These are phyloP conservation scores for Boletus rubescentipes DNA, from an alignment of 768 basidiomycete genomes.

Conservation along the genomic window DNA sequence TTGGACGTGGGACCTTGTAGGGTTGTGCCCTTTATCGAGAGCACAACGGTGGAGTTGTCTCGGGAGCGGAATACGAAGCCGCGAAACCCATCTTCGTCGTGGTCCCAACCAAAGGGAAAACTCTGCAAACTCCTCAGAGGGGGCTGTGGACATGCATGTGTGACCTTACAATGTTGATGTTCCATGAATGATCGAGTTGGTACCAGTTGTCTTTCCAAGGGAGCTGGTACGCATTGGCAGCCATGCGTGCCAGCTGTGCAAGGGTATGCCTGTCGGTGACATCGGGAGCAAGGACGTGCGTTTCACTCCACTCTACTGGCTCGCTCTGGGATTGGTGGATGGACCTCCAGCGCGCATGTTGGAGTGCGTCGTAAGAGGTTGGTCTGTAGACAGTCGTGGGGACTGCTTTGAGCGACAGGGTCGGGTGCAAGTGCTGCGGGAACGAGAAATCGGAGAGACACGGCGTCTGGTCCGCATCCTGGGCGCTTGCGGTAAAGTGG, in stretches of 20 bases:
- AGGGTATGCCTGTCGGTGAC: conserved; percentile 78
- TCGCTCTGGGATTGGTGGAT: conserved; percentile 49
- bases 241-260: conserved; percentile 80
- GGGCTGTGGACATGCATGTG: not conserved
- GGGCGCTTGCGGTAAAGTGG: conserved; percentile 2
- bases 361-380: conserved; percentile 47
- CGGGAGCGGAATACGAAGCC: conserved; percentile 85
- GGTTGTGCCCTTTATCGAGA: conserved; percentile 91
- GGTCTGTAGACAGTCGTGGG: conserved; percentile 61
- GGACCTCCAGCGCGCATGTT: conserved; percentile 54
- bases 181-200: conserved; percentile 74
- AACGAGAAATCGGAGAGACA: conserved; percentile 7
- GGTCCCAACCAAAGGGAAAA: conserved; percentile 80
- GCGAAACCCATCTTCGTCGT: conserved; percentile 69
- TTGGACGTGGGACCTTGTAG: conserved; percentile 82
- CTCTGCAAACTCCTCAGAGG: conserved; percentile 44
- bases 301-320: conserved; percentile 63
- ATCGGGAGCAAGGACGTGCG: conserved; percentile 72
- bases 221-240: conserved; percentile 83
- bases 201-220: conserved; percentile 79
- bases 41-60: conserved; percentile 78
- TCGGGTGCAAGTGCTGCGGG: conserved; percentile 6
- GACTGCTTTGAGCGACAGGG: conserved; percentile 39
- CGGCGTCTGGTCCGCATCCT: conserved; percentile 1
- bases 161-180: conserved; percentile 41